phyloP scores from a whole-genome alignment of 257 asterid species.

The Solanum clarkiae region DNA sequence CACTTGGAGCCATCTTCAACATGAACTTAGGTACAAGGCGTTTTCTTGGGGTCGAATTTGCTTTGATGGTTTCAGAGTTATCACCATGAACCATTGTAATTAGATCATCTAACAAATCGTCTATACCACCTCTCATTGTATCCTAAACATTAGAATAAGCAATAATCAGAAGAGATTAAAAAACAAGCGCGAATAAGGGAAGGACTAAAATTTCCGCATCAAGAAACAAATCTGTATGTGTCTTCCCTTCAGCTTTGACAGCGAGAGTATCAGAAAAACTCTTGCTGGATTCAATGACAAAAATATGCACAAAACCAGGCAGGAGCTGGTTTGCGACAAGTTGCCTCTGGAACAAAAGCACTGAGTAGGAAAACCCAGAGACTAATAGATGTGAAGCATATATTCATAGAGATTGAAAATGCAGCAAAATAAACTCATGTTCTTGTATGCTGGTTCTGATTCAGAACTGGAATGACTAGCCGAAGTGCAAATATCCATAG shows the following conservation, averaged over 20 bases:
- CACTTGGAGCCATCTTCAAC: constrained; percentile 50
- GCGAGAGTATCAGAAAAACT: constrained; percentile 72
- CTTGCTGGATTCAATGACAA: constrained; percentile 28
- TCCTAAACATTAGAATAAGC: constrained; percentile 32
- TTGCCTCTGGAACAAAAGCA: not conserved
- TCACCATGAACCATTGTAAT: constrained; percentile 54
- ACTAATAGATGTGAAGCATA: not conserved
- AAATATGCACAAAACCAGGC: not conserved
- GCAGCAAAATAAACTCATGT: not conserved
- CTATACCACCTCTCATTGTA: constrained; percentile 95
- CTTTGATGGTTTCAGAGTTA: constrained; percentile 53
- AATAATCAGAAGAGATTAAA: not conserved
- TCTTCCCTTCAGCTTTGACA: constrained; percentile 83
- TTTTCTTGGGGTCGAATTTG: constrained; percentile 49
- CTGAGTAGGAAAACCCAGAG: not conserved
- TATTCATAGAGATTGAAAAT: not conserved
- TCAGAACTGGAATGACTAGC: not conserved
- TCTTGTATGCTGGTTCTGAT: not conserved
- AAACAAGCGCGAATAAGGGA: not conserved
- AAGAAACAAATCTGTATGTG: constrained; percentile 87
- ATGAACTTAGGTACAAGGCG: constrained; percentile 89
- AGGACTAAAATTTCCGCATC: not conserved
- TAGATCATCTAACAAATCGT: constrained; percentile 65
- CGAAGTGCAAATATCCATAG: not conserved
- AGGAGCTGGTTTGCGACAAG: not conserved